Evolutionary conservation across 2,329 filamentous ascomycete species (phyloP).

Genomic region (Epichloe gansuensis): DNA sequence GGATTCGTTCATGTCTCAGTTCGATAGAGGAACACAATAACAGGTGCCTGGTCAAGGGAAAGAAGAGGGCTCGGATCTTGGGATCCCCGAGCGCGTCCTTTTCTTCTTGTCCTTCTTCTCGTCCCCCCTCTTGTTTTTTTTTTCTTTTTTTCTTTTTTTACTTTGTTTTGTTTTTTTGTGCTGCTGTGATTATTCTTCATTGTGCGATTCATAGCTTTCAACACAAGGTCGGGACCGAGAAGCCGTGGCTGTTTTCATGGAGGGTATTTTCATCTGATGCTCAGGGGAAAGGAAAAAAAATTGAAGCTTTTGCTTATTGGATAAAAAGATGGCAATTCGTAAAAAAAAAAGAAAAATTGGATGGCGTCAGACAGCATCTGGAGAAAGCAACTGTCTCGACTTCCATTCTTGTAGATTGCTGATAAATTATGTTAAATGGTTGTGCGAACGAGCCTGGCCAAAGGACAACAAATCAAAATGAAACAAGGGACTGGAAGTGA

Average conservation of each 20-base stretch:
- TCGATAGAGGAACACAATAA: not conserved
- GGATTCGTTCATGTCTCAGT: not conserved
- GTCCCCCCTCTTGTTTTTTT: not conserved
- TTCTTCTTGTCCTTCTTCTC: not conserved
- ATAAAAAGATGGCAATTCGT: not conserved
- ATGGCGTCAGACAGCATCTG: not conserved
- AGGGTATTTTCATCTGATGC: constrained; percentile 1
- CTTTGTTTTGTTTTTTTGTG: not conserved
- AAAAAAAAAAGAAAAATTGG: not conserved
- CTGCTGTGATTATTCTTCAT: not conserved
- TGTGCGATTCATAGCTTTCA: not conserved
- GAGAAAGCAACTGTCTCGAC: not conserved
- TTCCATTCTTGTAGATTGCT: not conserved
- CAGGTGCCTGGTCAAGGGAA: not conserved
- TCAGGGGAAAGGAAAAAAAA: not conserved
- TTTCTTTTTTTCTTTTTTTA: not conserved
- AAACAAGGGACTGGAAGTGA: not conserved
- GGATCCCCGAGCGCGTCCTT: not conserved
- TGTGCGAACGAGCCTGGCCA: not conserved
- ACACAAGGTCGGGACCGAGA: not conserved
- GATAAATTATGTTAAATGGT: not conserved
- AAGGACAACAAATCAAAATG: not conserved
- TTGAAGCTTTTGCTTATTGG: not conserved
- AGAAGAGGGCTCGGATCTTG: not conserved
- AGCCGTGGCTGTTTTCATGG: not conserved